phyloP scores from a whole-genome alignment of 1,284 basidiomycete species.

The Fomitopsis pinicola region DNA sequence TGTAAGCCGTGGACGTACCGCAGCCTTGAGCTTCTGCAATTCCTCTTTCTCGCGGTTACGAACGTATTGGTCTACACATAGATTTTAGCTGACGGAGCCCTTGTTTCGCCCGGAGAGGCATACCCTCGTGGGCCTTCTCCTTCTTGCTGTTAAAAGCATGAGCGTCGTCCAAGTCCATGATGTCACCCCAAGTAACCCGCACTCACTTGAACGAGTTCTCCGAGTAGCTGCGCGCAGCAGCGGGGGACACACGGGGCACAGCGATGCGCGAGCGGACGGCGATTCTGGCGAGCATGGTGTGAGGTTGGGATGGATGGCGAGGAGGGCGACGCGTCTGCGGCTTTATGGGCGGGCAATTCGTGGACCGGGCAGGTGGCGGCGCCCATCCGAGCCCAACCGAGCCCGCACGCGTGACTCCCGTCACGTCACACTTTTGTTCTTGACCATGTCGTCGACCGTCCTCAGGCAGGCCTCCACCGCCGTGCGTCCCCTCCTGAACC shows the following conservation, averaged over 20 bases:
- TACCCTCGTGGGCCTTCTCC: constrained; percentile 72
- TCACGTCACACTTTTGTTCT: constrained; percentile 30
- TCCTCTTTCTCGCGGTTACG: constrained; percentile 51
- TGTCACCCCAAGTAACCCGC: constrained; percentile 33
- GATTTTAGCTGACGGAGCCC: constrained; percentile 1
- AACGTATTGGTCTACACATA: constrained; percentile 49
- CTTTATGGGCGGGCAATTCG: constrained; percentile 4
- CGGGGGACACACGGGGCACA: constrained; percentile 33
- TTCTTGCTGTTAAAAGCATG: constrained; percentile 46
- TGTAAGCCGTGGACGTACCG: constrained; percentile 37
- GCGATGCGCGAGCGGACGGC: constrained; percentile 34
- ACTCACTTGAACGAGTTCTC: constrained; percentile 40
- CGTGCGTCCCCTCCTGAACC: constrained; percentile 31
- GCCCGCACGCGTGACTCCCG: constrained; percentile 16
- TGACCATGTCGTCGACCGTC: constrained; percentile 52
- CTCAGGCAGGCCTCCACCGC: constrained; percentile 52
- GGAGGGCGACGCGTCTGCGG: constrained; percentile 1
- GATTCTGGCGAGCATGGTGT: constrained; percentile 45
- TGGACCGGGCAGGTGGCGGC: constrained; percentile 8
- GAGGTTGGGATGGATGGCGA: constrained; percentile 7
- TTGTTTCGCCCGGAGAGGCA: neutral
- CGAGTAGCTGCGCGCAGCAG: constrained; percentile 30
- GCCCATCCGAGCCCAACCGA: constrained; percentile 26
- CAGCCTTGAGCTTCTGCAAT: constrained; percentile 50
- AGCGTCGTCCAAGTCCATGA: neutral